Evolutionary conservation across 2,329 filamentous ascomycete genomes (phyloP).

Genomic region (Colletotrichum trifolii): DNA sequence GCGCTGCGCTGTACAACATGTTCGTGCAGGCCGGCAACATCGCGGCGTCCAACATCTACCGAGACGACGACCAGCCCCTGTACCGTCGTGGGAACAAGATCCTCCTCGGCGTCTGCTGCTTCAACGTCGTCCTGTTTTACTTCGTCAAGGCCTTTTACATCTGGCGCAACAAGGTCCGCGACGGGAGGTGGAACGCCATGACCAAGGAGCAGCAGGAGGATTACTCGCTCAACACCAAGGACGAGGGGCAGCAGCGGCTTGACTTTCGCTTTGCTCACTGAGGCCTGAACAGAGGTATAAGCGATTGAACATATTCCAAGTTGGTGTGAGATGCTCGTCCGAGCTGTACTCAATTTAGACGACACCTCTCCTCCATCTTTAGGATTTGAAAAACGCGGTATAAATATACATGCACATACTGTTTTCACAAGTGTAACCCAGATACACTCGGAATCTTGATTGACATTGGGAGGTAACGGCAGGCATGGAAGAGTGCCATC

Average conservation of each 20-base stretch:
- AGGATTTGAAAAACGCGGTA: too few relatives aligned
- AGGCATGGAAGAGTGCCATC: too few relatives aligned
- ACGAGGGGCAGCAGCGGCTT: constrained; percentile 65
- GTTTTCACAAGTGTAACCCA: too few relatives aligned
- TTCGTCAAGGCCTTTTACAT: constrained; percentile 59
- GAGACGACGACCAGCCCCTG: constrained; percentile 63
- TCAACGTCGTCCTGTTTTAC: constrained; percentile 59
- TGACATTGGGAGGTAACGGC: too few relatives aligned
- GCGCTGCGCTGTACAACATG: constrained; percentile 61
- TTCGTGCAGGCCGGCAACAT: constrained; percentile 57
- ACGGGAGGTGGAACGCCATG: constrained; percentile 55
- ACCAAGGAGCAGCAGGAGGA: constrained; percentile 57
- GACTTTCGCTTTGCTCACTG: constrained; percentile 65
- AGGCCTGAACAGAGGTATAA: background rate
- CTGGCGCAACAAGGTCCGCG: constrained; percentile 57
- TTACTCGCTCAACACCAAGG: constrained; percentile 60
- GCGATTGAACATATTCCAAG: background rate
- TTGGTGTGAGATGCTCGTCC: too few relatives aligned
- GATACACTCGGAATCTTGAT: too few relatives aligned
- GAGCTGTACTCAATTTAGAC: too few relatives aligned
- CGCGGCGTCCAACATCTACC: constrained; percentile 62
- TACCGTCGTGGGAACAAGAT: constrained; percentile 62
- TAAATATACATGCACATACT: too few relatives aligned
- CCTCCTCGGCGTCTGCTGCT: constrained; percentile 58
- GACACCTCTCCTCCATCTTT: too few relatives aligned